A percentile compares a stretch with the other conserved stretches of the same genome.
These are phyloP conservation scores for Coemansia sp. DNA, from an alignment of 192 early-diverging fungal genomes.

Conservation along the genomic window DNA sequence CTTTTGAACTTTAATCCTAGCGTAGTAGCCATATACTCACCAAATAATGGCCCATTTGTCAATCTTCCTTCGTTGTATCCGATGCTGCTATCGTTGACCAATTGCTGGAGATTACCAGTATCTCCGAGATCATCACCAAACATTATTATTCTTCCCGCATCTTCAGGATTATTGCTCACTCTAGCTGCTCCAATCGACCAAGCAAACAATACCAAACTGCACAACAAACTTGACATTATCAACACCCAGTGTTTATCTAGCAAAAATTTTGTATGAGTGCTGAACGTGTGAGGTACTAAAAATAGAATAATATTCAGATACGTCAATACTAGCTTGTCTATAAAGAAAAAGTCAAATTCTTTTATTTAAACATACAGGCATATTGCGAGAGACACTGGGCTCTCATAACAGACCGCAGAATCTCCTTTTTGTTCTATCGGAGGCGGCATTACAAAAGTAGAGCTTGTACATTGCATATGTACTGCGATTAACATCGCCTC, in stretches of 20 bases:
- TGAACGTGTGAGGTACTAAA: neutral
- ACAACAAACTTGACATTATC: neutral
- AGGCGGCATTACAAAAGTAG: neutral
- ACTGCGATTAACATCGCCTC: neutral
- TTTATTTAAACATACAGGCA: neutral
- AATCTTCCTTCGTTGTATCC: slow-evolving; percentile 20
- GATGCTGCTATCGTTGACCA: slow-evolving; percentile 21
- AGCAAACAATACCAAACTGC: slow-evolving; percentile 8
- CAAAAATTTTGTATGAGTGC: too few species aligned
- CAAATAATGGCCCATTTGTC: slow-evolving; percentile 29
- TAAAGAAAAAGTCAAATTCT: neutral
- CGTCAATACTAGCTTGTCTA: neutral
- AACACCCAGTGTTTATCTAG: neutral
- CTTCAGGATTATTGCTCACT: neutral
- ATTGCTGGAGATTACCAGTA: slow-evolving; percentile 22
- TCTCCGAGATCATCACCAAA: slow-evolving; percentile 34
- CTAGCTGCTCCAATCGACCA: neutral
- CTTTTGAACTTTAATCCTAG: slow-evolving; percentile 9
- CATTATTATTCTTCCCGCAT: slow-evolving; percentile 7
- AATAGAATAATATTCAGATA: neutral
- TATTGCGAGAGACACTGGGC: neutral
- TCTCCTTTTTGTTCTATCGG: neutral
- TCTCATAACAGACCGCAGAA: neutral
- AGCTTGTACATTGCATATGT: neutral
- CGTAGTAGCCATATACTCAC: slow-evolving; percentile 30